Evolutionary conservation across 2,329 filamentous ascomycete species (phyloP), one percentile per base, ranked within the genome.

Genomic region (Mariannaea elegans): DNA sequence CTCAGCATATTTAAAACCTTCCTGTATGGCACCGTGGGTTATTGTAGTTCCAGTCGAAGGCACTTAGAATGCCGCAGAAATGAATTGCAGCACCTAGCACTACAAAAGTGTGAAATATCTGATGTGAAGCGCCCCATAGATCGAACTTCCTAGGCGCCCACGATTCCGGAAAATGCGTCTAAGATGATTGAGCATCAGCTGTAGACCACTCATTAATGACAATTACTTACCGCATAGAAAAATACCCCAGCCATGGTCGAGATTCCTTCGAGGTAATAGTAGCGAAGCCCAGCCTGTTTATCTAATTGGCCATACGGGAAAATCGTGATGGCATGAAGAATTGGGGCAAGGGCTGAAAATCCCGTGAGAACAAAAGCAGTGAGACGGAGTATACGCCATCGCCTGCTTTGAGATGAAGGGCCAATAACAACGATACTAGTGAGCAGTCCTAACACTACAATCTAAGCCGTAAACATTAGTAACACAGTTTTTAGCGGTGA

Each of bases 121-220:
- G 78, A 57, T 81, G 79, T 5, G 80, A 82, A 6, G 61, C 52
- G 24, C 78, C 76, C 62, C 71, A 79, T 21, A 80, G 74, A 65
- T 82, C 80, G 64, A 81, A 81, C 10, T 63, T 71, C 3, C 76
- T 78, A 10, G 80, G 80, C 13, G 61, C 71, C 38, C 75, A 61
- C 16, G 70, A 71, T 65, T 82, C 80, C 2, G 80, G 80, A 54
- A 68, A 48, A 45, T 39, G 54, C 23, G 39, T 59, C 53, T 56
- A 39, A 12, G 7, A 10, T n/a, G n/a, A 23, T 13, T 55, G n/a
- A 32, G 29, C 34, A 3, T 29, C 51, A 34, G 12, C 8, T 21
- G 14, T 31, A 4, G 8, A 13, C 14, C 38, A 52, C 52, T 29
- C 5, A n/a, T 7, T 7, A 23, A n/a, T 3, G 31, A 19, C 44